Percentiles rank a stretch among this genome's conserved stretches.
Conservation (phyloP, 306 rosid genomes). For the Clitoria ternatea region DNA sequence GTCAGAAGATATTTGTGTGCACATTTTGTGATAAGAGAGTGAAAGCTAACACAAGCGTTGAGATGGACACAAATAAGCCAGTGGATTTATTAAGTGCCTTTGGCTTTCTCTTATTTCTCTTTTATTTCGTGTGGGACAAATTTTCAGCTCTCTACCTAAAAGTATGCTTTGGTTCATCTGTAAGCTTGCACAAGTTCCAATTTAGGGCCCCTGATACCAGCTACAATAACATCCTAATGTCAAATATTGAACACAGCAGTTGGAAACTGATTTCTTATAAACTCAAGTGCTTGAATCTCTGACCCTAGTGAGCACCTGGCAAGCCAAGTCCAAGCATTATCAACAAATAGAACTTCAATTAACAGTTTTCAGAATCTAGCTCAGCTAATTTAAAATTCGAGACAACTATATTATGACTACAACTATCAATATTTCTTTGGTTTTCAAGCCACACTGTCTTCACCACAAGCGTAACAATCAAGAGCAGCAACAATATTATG, state of each 20-base stretch:
- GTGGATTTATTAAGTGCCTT: not conserved
- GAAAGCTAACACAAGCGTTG: not conserved
- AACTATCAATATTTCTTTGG: not conserved
- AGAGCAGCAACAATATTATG: not conserved
- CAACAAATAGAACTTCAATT: not conserved
- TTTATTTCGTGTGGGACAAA: not conserved
- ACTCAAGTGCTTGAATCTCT: not conserved
- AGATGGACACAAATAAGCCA: not conserved
- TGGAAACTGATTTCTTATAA: not conserved
- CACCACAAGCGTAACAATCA: not conserved
- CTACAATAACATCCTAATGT: not conserved
- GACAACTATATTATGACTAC: no score
- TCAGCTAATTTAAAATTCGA: not conserved
- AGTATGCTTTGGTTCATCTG: not conserved
- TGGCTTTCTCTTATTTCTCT: not conserved
- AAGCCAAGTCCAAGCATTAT: not conserved
- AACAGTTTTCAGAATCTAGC: not conserved
- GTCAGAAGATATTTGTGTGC: not conserved
- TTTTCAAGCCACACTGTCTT: not conserved
- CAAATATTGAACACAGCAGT: not conserved
- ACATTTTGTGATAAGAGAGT: not conserved
- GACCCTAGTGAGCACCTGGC: not conserved
- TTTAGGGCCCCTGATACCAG: not conserved
- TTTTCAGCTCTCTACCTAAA: not conserved
- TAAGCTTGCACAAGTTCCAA: not conserved